phyloP scores from a whole-genome alignment of 1,139 yeast species.

The Hansenula sp. region DNA sequence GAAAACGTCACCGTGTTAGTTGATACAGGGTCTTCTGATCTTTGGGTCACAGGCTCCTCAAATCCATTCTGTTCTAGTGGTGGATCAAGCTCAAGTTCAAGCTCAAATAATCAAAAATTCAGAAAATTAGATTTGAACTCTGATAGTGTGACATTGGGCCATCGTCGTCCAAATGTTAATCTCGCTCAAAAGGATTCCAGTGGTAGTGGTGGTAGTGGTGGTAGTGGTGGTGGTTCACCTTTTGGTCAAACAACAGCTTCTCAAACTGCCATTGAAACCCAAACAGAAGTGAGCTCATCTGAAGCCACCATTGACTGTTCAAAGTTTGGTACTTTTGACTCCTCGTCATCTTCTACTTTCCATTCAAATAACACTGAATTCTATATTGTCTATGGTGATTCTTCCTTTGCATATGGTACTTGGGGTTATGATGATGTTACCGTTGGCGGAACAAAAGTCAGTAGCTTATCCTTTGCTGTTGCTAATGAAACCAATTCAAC shows the following conservation, averaged over 20 bases:
- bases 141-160: background rate
- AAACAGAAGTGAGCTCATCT: background rate
- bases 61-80: slow-evolving; percentile 19
- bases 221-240: background rate
- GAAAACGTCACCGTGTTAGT: slow-evolving; percentile 50
- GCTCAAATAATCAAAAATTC: background rate
- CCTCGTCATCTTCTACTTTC: slow-evolving; percentile 41
- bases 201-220: background rate
- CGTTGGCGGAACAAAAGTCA: slow-evolving; percentile 40
- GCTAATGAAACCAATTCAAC: slow-evolving; percentile 52
- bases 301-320: slow-evolving; percentile 28
- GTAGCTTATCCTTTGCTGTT: slow-evolving; percentile 45
- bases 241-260: slow-evolving; percentile 6
- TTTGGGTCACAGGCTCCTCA: slow-evolving; percentile 47
- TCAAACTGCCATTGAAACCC: background rate
- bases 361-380: slow-evolving; percentile 40
- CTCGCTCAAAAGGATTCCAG: background rate
- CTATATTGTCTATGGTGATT: slow-evolving; percentile 60
- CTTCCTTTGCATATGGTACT: slow-evolving; percentile 54
- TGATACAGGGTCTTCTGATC: slow-evolving; percentile 72
- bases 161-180: background rate
- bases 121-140: background rate
- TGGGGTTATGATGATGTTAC: slow-evolving; percentile 59
- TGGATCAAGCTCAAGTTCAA: background rate
- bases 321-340: slow-evolving; percentile 40